Percentiles rank a stretch among this genome's conserved stretches.
Evolutionary conservation across 139 green algal species (phyloP).

Genomic region (Yamagishiella unicocca): DNA sequence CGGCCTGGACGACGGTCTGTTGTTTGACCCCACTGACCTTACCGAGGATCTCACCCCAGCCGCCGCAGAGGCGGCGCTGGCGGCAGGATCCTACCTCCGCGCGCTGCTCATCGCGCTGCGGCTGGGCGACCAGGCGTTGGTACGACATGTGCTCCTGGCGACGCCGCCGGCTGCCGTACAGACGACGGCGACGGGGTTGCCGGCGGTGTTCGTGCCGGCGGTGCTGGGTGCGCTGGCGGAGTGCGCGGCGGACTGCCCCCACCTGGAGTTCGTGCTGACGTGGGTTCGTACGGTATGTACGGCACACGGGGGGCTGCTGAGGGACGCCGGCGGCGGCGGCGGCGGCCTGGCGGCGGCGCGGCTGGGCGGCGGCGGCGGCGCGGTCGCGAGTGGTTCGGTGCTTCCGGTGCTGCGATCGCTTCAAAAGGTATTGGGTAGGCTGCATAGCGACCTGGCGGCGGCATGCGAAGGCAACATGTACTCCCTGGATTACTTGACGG

Average conservation of each 20-base stretch:
- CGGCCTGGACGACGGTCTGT: constrained; percentile 77
- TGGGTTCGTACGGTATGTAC: constrained; percentile 74
- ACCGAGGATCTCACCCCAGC: constrained; percentile 91
- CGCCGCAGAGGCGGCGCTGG: constrained; percentile 47
- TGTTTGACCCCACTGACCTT: constrained; percentile 97
- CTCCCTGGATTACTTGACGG: constrained; percentile 82
- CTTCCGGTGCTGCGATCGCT: constrained; percentile 70
- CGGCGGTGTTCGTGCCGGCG: constrained; percentile 55
- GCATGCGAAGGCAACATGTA: constrained; percentile 84
- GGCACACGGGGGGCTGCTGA: constrained; percentile 69
- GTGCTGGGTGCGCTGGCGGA: constrained; percentile 76
- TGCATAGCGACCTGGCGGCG: constrained; percentile 78
- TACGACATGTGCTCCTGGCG: constrained; percentile 72
- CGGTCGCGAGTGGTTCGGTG: constrained; percentile 20
- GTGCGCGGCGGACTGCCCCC: constrained; percentile 68
- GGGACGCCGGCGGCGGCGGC: constrained; percentile 40
- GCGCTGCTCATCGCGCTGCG: constrained; percentile 88
- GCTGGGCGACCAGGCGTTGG: constrained; percentile 77
- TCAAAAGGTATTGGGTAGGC: constrained; percentile 68
- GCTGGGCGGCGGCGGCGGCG: background rate
- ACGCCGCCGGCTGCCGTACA: constrained; percentile 62
- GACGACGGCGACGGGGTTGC: constrained; percentile 68
- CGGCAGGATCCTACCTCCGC: constrained; percentile 55
- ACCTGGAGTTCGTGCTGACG: constrained; percentile 88
- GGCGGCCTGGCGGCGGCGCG: background rate